phyloP scores from a whole-genome alignment of 2,329 filamentous ascomycete genomes.

The Clonostachys byssicola region DNA sequence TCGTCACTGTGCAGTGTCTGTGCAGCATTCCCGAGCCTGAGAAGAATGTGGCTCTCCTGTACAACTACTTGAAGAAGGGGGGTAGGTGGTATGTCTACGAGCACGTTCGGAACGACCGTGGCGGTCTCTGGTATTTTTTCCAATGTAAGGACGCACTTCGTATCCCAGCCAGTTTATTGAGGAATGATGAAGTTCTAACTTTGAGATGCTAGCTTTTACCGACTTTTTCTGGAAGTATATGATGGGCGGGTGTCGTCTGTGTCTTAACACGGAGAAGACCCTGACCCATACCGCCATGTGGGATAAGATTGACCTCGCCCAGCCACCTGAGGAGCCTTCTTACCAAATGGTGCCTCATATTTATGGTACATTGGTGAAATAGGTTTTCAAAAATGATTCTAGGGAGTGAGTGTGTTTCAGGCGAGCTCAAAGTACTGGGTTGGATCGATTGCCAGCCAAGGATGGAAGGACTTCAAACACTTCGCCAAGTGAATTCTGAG shows the following conservation, averaged over 20 bases:
- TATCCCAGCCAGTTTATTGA: not conserved
- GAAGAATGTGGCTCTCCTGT: conserved; percentile 49
- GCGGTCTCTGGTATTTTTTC: conserved; percentile 36
- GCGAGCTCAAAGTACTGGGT: too few relatives aligned
- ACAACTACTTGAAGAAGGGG: conserved; percentile 54
- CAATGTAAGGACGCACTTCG: conserved; percentile 37
- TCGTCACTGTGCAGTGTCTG: conserved; percentile 57
- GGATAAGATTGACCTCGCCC: conserved; percentile 40
- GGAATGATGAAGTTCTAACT: not conserved
- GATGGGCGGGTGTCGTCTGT: conserved; percentile 48
- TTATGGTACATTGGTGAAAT: conserved; percentile 45
- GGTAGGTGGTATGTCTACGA: conserved; percentile 62
- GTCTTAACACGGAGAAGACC: conserved; percentile 39
- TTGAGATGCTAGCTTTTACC: conserved; percentile 30
- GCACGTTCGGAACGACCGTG: conserved; percentile 42
- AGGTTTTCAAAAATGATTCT: not conserved
- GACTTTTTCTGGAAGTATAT: conserved; percentile 47
- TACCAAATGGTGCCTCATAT: conserved; percentile 41
- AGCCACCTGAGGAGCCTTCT: conserved; percentile 32
- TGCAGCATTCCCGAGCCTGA: conserved; percentile 61
- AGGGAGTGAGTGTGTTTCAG: too few relatives aligned
- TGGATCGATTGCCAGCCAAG: too few relatives aligned
- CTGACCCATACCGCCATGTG: conserved; percentile 44
- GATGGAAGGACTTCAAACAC: too few relatives aligned
- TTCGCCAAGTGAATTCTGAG: too few relatives aligned